A percentile compares a stretch with the other conserved stretches of the same genome.
Conservation (phyloP, 371 early-diverging fungal species). For the Amoeboaphelidium protococcarum region DNA sequence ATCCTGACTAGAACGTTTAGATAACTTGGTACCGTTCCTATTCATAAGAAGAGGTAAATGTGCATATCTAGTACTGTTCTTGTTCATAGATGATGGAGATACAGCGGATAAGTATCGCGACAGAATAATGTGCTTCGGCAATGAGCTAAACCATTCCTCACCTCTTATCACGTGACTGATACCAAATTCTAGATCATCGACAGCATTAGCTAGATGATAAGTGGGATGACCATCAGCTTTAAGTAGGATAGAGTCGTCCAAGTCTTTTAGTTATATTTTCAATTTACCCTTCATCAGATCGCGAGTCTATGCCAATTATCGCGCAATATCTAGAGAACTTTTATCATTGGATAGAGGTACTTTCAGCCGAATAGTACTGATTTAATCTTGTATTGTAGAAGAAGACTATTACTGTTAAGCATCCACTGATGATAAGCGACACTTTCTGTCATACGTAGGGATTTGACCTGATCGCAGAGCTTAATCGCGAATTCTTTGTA, state of each 20-base stretch:
- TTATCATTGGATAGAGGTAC: background rate
- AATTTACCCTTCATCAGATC: slow-evolving; percentile 53
- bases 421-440: slow-evolving; percentile 27
- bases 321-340: slow-evolving; percentile 17
- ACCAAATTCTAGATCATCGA: slow-evolving; percentile 70
- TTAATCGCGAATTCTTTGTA: slow-evolving; percentile 26
- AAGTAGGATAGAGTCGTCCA: slow-evolving; percentile 68
- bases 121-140: slow-evolving; percentile 62
- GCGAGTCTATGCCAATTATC: slow-evolving; percentile 25
- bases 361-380: slow-evolving; percentile 1
- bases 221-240: slow-evolving; percentile 82
- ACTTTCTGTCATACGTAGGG: slow-evolving; percentile 54
- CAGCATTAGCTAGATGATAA: slow-evolving; percentile 82
- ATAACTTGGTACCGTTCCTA: slow-evolving; percentile 50
- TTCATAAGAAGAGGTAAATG: slow-evolving; percentile 73
- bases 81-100: too few species aligned
- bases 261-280: slow-evolving; percentile 29
- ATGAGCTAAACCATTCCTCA: slow-evolving; percentile 80
- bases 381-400: background rate
- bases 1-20: too few species aligned
- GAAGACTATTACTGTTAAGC: slow-evolving; percentile 19
- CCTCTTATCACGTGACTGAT: slow-evolving; percentile 80
- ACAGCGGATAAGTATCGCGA: slow-evolving; percentile 54
- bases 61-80: slow-evolving; percentile 47
- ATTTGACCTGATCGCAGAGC: slow-evolving; percentile 25